Base-by-base conservation (phyloP, 495 filamentous ascomycete species). In the Extremus antarcticus region DNA sequence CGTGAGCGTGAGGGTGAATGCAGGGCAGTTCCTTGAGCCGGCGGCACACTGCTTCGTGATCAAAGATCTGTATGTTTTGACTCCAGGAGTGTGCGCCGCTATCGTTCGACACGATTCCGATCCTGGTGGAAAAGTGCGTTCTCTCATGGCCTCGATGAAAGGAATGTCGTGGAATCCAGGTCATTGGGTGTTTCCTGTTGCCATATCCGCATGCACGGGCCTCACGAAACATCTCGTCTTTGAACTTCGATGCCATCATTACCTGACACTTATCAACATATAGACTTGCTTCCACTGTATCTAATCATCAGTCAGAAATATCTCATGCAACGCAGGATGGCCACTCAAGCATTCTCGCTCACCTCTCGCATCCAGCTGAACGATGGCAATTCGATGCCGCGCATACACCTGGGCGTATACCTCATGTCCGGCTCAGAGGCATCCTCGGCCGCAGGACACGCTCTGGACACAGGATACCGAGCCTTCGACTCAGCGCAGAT, bases 371-470 rank as follows among this genome's bases (percentile, higher is more conserved):
- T 65, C 47, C 66, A 63, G 60, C 65, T 62, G 55, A 53, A 63
- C 59, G 84, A 82, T 73, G 75, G 75, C 67, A 59, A 71, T 41
- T 66, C 68, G 22, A 86, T 85, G 70, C 84, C 82, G 4, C 73
- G 71, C 56, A 78, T 86, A 56, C 82, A 86, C 47, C 73, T 86
- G 0, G 83, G 83, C 13, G 77, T 85, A 13, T 87, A 86, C 67
- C 66, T 79, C 69, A 78, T 78, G 55, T 74, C 69, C 15, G 76
- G 78, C 13, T 58, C 62, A 23, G 76, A 80, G 58, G 73, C 76
- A 2, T 64, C 59, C 10, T 49, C 67, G 35, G 67, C 76, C 19
- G 77, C 83, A 7, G 63, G 64, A 38, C 71, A 69, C 60, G 80
- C 81, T 15, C 54, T 61, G 8, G 59, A 57, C 17, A 50, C 59